These are phyloP conservation scores for Plasmopara viticola DNA, from an alignment of 352 stramenopile species.

Conservation along the genomic window DNA sequence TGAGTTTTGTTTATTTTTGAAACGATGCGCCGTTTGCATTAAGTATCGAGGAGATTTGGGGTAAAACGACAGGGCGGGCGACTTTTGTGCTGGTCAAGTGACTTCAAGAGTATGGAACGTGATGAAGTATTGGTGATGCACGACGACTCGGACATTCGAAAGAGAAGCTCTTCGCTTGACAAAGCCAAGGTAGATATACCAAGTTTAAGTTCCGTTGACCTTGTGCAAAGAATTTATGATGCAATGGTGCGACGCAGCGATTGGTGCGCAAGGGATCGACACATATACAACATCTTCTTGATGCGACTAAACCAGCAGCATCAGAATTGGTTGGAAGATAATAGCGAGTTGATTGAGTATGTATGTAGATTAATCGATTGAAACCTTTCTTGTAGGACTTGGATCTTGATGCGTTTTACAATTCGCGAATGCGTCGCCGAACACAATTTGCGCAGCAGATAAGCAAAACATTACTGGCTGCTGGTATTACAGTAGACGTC, in stretches of 20 bases:
- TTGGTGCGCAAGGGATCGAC: too few species aligned
- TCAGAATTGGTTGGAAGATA: too few species aligned
- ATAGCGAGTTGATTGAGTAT: too few species aligned
- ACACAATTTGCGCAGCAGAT: conserved; percentile 54
- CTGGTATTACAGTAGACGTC: too few species aligned
- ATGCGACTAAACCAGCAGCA: too few species aligned
- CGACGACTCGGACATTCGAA: too few species aligned
- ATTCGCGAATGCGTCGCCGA: conserved; percentile 38
- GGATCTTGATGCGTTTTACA: conserved; percentile 54
- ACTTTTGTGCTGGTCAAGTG: background rate
- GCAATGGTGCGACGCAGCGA: too few species aligned
- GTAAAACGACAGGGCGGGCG: too few species aligned
- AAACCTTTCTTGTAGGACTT: conserved; percentile 29
- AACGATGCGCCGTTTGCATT: background rate
- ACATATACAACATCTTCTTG: too few species aligned
- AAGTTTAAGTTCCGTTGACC: background rate
- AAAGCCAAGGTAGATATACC: background rate
- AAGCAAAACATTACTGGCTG: conserved; percentile 19
- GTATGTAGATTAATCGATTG: too few species aligned
- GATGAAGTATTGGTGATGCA: too few species aligned
- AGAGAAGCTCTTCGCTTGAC: background rate
- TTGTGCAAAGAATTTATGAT: background rate
- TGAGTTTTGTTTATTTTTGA: background rate
- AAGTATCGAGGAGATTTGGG: background rate
- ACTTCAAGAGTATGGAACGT: too few species aligned